Evolutionary conservation across 495 filamentous ascomycete genomes (phyloP).

Genomic region (Daldinia grandis): DNA sequence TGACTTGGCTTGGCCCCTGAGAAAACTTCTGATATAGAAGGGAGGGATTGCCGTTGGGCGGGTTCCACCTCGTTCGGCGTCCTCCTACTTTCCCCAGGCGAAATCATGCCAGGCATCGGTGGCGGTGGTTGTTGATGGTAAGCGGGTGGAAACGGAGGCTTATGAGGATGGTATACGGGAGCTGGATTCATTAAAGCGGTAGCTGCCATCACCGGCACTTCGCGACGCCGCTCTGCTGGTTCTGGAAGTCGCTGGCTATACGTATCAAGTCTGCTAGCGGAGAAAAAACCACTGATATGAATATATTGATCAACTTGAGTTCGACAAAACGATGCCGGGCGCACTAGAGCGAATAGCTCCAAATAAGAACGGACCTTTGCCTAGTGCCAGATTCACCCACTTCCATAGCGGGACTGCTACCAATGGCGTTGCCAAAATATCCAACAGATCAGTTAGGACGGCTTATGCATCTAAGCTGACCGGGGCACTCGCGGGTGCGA

Average conservation of each 20-base stretch:
- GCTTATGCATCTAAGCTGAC: constrained; percentile 46
- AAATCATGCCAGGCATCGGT: constrained; percentile 55
- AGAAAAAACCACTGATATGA: constrained; percentile 43
- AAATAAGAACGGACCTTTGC: constrained; percentile 57
- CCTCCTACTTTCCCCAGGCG: constrained; percentile 54
- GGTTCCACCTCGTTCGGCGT: constrained; percentile 52
- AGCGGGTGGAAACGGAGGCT: constrained; percentile 47
- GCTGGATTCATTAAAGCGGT: constrained; percentile 58
- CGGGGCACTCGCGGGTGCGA: constrained; percentile 21
- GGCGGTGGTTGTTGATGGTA: constrained; percentile 52
- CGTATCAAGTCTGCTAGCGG: constrained; percentile 44
- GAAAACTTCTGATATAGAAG: constrained; percentile 60
- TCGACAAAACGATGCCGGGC: constrained; percentile 28
- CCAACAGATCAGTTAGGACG: constrained; percentile 42
- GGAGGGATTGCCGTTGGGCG: constrained; percentile 56
- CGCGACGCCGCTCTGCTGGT: constrained; percentile 48
- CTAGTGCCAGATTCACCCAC: constrained; percentile 58
- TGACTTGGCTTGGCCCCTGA: constrained; percentile 48
- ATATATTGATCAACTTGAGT: constrained; percentile 42
- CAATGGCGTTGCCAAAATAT: constrained; percentile 44
- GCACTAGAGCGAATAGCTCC: constrained; percentile 33
- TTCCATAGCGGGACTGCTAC: constrained; percentile 60
- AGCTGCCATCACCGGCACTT: constrained; percentile 57
- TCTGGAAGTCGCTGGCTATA: constrained; percentile 50
- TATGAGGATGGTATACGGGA: constrained; percentile 54